Evolutionary conservation across 1,284 basidiomycete species (phyloP).

Genomic region (Dichomitus squalens): DNA sequence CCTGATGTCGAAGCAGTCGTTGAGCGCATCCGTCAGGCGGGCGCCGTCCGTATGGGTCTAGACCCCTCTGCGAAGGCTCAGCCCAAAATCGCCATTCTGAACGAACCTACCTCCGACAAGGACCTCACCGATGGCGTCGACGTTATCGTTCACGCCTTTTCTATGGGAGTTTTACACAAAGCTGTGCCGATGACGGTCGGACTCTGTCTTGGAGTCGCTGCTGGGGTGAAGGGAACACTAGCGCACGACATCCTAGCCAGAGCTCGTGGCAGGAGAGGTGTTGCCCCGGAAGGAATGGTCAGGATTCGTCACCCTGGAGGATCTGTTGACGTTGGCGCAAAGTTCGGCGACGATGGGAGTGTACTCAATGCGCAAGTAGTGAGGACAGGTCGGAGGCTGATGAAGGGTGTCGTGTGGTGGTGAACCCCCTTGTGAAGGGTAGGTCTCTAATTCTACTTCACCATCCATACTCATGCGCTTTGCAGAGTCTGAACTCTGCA

Average conservation of each 20-base stretch:
- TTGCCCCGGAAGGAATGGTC: constrained; percentile 15
- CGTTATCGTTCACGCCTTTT: constrained; percentile 63
- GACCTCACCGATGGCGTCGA: constrained; percentile 43
- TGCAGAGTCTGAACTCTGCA: no score
- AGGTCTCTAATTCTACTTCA: not conserved
- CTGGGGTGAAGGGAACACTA: constrained; percentile 52
- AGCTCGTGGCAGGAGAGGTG: constrained; percentile 23
- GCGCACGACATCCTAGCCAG: constrained; percentile 47
- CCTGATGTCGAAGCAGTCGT: constrained; percentile 40
- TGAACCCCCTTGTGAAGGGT: constrained; percentile 31
- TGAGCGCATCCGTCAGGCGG: constrained; percentile 57
- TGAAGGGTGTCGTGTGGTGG: constrained; percentile 73
- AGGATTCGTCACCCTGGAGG: constrained; percentile 68
- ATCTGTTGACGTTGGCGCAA: constrained; percentile 65
- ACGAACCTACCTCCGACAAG: constrained; percentile 36
- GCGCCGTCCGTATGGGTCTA: constrained; percentile 65
- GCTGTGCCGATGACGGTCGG: constrained; percentile 78
- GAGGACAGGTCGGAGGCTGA: constrained; percentile 67
- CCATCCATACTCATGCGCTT: not conserved
- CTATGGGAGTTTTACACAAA: constrained; percentile 74
- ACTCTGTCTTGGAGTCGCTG: constrained; percentile 69
- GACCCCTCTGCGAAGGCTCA: constrained; percentile 63
- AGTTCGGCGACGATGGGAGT: constrained; percentile 44
- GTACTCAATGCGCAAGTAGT: constrained; percentile 64
- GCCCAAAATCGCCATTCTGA: constrained; percentile 70